Evolutionary conservation across 768 basidiomycete genomes (phyloP).

Genomic region (Kwoniella dendrophila): DNA sequence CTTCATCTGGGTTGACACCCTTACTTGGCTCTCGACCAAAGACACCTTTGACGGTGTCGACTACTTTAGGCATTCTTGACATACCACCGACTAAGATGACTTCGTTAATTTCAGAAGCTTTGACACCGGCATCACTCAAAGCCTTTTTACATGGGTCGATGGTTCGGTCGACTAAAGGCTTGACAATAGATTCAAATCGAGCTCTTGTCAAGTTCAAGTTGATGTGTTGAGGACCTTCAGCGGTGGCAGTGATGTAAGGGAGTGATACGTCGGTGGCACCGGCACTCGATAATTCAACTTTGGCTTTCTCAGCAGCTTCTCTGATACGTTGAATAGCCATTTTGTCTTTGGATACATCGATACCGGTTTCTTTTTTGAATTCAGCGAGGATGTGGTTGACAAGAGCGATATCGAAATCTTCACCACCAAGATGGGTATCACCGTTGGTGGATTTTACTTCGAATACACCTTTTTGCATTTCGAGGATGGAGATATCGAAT

Average conservation of each 20-base stretch:
- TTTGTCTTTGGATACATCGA: slow-evolving; percentile 78
- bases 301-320: slow-evolving; percentile 99
- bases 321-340: slow-evolving; percentile 99
- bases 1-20: slow-evolving; percentile 99
- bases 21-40: slow-evolving; percentile 97
- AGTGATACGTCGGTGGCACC: slow-evolving; percentile 95
- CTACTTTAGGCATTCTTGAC: slow-evolving; percentile 95
- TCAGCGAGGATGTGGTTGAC: slow-evolving; percentile 81
- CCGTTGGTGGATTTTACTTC: slow-evolving; percentile 99
- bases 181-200: slow-evolving; percentile 85
- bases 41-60: slow-evolving; percentile 86
- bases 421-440: slow-evolving; percentile 95
- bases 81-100: slow-evolving; percentile 99
- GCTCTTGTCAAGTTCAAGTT: slow-evolving; percentile 85
- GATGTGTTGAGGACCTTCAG: slow-evolving; percentile 94
- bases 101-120: slow-evolving; percentile 88
- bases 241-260: slow-evolving; percentile 97
- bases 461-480: slow-evolving; percentile 99
- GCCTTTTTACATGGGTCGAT: slow-evolving; percentile 98
- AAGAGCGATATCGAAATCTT: slow-evolving; percentile 92
- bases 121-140: slow-evolving; percentile 86
- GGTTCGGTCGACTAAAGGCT: slow-evolving; percentile 79
- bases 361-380: slow-evolving; percentile 91
- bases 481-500: slow-evolving; percentile 98
- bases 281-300: slow-evolving; percentile 94